phyloP scores from a whole-genome alignment of 768 basidiomycete genomes.

The Cyathus striatus region DNA sequence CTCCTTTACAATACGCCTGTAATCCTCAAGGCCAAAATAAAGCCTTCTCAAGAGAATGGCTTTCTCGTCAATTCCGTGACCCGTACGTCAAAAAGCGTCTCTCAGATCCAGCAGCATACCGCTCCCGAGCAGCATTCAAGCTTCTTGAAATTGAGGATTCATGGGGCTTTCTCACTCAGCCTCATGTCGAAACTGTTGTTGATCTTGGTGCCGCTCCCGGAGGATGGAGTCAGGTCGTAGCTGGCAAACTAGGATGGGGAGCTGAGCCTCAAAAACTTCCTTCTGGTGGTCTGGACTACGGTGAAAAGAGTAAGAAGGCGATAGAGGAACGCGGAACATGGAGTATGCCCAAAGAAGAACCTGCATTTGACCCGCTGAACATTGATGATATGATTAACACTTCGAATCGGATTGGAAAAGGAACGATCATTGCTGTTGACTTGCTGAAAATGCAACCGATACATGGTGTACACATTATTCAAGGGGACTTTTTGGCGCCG shows the following conservation, averaged over 20 bases:
- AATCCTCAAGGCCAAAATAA: slow-evolving; percentile 24
- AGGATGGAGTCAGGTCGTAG: slow-evolving; percentile 89
- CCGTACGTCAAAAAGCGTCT: slow-evolving; percentile 55
- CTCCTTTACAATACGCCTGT: too few species aligned
- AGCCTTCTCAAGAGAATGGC: slow-evolving; percentile 55
- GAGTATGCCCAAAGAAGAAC: slow-evolving; percentile 9
- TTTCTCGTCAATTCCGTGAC: slow-evolving; percentile 64
- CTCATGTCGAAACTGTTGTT: slow-evolving; percentile 59
- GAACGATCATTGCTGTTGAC: slow-evolving; percentile 75
- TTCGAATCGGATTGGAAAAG: slow-evolving; percentile 19
- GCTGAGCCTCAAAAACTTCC: background rate
- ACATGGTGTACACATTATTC: slow-evolving; percentile 65
- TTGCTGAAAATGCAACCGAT: slow-evolving; percentile 68
- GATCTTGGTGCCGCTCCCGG: slow-evolving; percentile 93
- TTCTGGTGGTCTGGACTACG: slow-evolving; percentile 1
- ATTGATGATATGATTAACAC: slow-evolving; percentile 23
- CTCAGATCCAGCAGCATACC: slow-evolving; percentile 41
- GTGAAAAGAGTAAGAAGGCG: slow-evolving; percentile 1
- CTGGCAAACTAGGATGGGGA: slow-evolving; percentile 53
- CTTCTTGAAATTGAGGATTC: slow-evolving; percentile 71
- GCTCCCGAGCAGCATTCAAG: slow-evolving; percentile 91
- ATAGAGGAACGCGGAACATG: slow-evolving; percentile 2
- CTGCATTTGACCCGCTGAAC: slow-evolving; percentile 37
- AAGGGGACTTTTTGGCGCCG: slow-evolving; percentile 72
- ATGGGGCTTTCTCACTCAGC: slow-evolving; percentile 47